Evolutionary conservation across 148 eudicot species (phyloP), one percentile per base, ranked within the genome.

Genomic region (Cornus kousa): DNA sequence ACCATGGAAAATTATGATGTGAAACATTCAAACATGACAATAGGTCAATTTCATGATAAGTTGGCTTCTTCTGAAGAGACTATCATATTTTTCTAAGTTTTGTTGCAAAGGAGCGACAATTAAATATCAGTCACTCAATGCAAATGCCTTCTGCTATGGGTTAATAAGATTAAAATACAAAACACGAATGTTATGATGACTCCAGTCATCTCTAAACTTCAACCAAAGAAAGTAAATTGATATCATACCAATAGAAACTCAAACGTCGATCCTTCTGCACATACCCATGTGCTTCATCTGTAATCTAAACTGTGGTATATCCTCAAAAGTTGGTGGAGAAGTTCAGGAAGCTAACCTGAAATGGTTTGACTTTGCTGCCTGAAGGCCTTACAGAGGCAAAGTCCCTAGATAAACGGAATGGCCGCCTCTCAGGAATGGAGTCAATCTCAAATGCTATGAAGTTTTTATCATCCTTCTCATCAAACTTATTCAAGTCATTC

Each of bases 321-420:
- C 55, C 55, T 50, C 16, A 1, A 9, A 13, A 20, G 24, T 62
- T 62, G 16, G 22, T 62, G 7, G 67, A 20, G 17, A 73, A 28
- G 5, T 33, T 17, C 23, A 35, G 17, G 59, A 74, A 62, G 72
- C 62, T 71, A 55, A 75, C 69, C 77, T 73, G 53, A 19, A 73
- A 80, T 60, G 70, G 22, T 62, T 80, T 24, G 31, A 64, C 71
- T 13, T 70, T 40, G 32, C 22, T 70, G 33, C 70, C 72, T 24
- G 75, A 70, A 31, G 71, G 83, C 37, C 22, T 19, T 62, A 46
- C 79, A 7, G 22, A 75, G 33, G 71, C 75, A 70, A 80, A 80
- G 73, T 80, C 83, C 67, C 79, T 75, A 5, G 83, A 80, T 39
- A 80, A 62, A 76, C 75, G 74, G 74, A 80, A 80, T 59, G 83